phyloP scores from a whole-genome alignment of 2,329 filamentous ascomycete genomes.

The Penicillium italicum region DNA sequence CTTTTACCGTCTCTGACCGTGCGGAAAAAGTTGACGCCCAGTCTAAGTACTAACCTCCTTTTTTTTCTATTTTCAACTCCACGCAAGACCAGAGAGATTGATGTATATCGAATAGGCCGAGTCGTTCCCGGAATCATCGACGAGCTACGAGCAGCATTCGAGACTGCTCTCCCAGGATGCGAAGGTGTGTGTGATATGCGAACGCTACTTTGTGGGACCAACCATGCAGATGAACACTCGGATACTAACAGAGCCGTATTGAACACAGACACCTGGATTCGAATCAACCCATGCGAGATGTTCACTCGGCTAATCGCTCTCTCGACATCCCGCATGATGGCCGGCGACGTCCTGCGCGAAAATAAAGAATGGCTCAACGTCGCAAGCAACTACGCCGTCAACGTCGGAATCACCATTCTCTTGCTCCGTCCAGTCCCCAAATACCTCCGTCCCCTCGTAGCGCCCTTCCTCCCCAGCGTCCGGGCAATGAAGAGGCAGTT shows the following conservation, averaged over 20 bases:
- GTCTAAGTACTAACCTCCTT: slow-evolving; percentile 14
- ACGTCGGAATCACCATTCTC: slow-evolving; percentile 32
- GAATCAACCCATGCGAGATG: slow-evolving; percentile 22
- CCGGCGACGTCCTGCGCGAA: slow-evolving; percentile 36
- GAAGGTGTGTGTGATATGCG: slow-evolving; percentile 19
- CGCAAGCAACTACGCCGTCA: slow-evolving; percentile 34
- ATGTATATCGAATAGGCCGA: slow-evolving; percentile 16
- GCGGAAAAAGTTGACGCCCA: slow-evolving; percentile 24
- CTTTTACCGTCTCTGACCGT: slow-evolving; percentile 24
- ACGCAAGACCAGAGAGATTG: background rate
- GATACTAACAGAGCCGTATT: background rate
- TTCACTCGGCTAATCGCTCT: slow-evolving; percentile 38
- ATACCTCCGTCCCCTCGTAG: slow-evolving; percentile 33
- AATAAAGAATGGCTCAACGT: slow-evolving; percentile 41
- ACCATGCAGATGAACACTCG: background rate
- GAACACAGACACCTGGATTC: slow-evolving; percentile 22
- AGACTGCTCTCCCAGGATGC: slow-evolving; percentile 22
- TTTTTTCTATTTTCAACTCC: background rate
- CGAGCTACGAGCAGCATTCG: slow-evolving; percentile 27
- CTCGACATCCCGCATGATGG: slow-evolving; percentile 41
- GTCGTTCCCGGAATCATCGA: slow-evolving; percentile 26
- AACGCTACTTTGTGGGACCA: background rate
- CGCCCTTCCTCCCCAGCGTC: slow-evolving; percentile 36
- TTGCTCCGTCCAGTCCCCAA: slow-evolving; percentile 35
- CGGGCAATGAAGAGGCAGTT: slow-evolving; percentile 31